Conservation (phyloP, 805 yeast genomes). For the Saturnispora saitoi region DNA sequence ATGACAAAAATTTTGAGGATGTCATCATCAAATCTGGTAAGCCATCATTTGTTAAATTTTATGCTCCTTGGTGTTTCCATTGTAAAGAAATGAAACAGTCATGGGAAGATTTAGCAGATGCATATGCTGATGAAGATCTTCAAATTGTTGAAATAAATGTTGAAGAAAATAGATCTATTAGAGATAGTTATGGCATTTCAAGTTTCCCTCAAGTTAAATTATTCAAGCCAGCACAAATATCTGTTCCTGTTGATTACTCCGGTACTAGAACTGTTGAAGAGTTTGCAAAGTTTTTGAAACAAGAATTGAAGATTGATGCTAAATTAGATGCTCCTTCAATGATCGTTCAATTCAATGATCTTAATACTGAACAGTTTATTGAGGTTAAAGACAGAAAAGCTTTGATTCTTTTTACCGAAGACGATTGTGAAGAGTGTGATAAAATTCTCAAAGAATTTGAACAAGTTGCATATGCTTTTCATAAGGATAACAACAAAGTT, state of each 20-base stretch:
- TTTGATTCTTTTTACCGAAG: slow-evolving; percentile 42
- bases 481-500: slow-evolving; percentile 31
- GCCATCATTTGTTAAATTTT: slow-evolving; percentile 69
- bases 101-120: slow-evolving; percentile 26
- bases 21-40: slow-evolving; percentile 53
- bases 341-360: slow-evolving; percentile 23
- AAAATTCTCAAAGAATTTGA: slow-evolving; percentile 43
- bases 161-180: slow-evolving; percentile 44
- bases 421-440: slow-evolving; percentile 45
- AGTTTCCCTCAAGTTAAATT: slow-evolving; percentile 62
- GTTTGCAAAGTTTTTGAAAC: slow-evolving; percentile 29
- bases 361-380: slow-evolving; percentile 22
- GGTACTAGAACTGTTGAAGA: slow-evolving; percentile 45
- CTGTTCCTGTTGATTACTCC: slow-evolving; percentile 45
- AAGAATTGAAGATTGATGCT: slow-evolving; percentile 1
- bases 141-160: slow-evolving; percentile 47
- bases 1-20: slow-evolving; percentile 44
- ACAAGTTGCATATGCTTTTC: slow-evolving; percentile 40
- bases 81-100: slow-evolving; percentile 52
- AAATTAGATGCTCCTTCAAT: slow-evolving; percentile 15
- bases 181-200: slow-evolving; percentile 41
- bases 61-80: slow-evolving; percentile 69
- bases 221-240: slow-evolving; percentile 40
- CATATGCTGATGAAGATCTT: slow-evolving; percentile 16
- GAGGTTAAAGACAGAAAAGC: slow-evolving; percentile 32